Evolutionary conservation across 495 filamentous ascomycete genomes (phyloP).

Genomic region (Parachaetomium inaequale): DNA sequence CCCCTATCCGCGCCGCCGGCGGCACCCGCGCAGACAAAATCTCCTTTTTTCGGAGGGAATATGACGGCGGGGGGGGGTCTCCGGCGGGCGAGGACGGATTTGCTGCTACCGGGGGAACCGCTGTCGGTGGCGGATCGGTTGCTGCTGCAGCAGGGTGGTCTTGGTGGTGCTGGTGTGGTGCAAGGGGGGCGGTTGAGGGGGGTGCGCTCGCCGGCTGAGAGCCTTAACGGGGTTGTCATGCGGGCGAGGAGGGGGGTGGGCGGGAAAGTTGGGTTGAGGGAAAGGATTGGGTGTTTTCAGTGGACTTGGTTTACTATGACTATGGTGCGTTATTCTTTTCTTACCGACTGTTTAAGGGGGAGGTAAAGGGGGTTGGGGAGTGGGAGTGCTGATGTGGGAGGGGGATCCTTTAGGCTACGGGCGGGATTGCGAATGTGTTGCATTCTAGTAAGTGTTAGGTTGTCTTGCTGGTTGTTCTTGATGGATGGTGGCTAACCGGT

Average conservation of each 20-base stretch:
- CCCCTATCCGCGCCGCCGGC: neutral
- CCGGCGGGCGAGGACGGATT: neutral
- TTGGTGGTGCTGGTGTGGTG: neutral
- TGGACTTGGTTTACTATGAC: slow-evolving; percentile 76
- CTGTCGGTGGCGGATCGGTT: neutral
- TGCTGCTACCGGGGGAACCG: neutral
- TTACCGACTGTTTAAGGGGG: neutral
- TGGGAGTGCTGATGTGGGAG: neutral
- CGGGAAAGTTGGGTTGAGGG: slow-evolving; percentile 39
- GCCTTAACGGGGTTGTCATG: slow-evolving; percentile 32
- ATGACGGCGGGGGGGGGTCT: too few species aligned
- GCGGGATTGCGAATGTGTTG: slow-evolving; percentile 76
- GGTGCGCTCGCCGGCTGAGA: slow-evolving; percentile 20
- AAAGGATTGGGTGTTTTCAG: slow-evolving; percentile 46
- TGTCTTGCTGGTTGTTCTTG: neutral
- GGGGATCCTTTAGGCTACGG: slow-evolving; percentile 55
- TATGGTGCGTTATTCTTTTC: slow-evolving; percentile 49
- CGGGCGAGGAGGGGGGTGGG: slow-evolving; percentile 20
- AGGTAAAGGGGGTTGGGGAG: neutral
- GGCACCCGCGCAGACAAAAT: neutral
- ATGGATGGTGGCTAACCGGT: neutral
- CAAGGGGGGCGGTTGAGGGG: neutral
- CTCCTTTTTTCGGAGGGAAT: neutral
- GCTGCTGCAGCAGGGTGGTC: neutral
- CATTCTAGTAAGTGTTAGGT: slow-evolving; percentile 53